Percentiles rank a stretch among this genome's conserved stretches.
phyloP scores from a whole-genome alignment of 192 early-diverging fungal genomes.

The Backusella liffmaniae region DNA sequence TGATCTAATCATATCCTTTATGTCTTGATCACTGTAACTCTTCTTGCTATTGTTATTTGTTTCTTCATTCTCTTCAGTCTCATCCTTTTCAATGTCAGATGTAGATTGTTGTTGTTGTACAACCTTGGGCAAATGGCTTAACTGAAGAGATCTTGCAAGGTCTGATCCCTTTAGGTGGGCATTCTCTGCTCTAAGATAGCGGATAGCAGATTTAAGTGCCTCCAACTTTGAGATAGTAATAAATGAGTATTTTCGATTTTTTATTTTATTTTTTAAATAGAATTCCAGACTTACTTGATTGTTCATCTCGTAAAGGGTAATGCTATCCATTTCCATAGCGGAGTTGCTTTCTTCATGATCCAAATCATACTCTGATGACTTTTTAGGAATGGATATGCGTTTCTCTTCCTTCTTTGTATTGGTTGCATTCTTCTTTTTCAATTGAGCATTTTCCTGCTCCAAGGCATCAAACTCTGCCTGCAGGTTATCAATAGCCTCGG shows the following conservation, averaged over 20 bases:
- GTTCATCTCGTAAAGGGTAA: slow-evolving; percentile 1
- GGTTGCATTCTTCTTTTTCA: slow-evolving; percentile 36
- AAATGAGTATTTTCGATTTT: background rate
- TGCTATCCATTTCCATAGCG: background rate
- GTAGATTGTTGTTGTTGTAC: background rate
- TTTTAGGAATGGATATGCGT: slow-evolving; percentile 16
- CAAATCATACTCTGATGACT: slow-evolving; percentile 11
- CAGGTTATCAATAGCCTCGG: slow-evolving; percentile 66
- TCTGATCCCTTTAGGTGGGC: slow-evolving; percentile 68
- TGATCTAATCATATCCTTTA: slow-evolving; percentile 26
- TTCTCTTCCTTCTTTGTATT: slow-evolving; percentile 23
- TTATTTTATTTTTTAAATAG: background rate
- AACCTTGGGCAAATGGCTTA: slow-evolving; percentile 9
- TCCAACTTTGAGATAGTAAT: slow-evolving; percentile 46
- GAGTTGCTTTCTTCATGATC: background rate
- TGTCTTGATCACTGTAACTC: background rate
- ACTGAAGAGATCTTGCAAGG: slow-evolving; percentile 40
- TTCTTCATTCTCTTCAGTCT: background rate
- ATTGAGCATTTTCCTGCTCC: slow-evolving; percentile 62
- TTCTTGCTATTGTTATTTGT: background rate
- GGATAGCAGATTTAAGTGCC: slow-evolving; percentile 69
- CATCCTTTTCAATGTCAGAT: slow-evolving; percentile 8
- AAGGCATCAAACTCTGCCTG: slow-evolving; percentile 67
- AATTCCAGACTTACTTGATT: slow-evolving; percentile 8
- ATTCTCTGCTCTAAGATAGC: slow-evolving; percentile 81